These are phyloP conservation scores for Hamigera avellanea DNA, from an alignment of 495 filamentous ascomycete species.

Conservation along the genomic window DNA sequence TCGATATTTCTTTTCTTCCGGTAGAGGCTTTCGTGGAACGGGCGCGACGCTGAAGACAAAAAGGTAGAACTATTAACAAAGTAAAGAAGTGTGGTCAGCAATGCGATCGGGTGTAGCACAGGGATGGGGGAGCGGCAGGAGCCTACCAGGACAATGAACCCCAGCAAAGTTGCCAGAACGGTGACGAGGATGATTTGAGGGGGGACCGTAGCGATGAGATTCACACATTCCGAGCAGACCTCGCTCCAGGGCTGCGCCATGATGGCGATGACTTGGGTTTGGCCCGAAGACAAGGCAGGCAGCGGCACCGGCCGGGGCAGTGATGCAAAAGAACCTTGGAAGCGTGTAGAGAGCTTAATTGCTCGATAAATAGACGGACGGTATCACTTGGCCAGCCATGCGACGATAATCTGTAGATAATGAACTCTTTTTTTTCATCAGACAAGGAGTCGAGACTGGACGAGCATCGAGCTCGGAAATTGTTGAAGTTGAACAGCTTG, in stretches of 20 bases:
- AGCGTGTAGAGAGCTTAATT: slow-evolving; percentile 10
- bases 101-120: not conserved
- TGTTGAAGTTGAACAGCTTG: too few relatives aligned
- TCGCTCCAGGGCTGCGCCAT: slow-evolving; percentile 24
- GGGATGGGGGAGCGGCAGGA: not conserved
- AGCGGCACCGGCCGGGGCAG: slow-evolving; percentile 2
- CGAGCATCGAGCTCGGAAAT: not conserved
- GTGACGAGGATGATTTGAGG: slow-evolving; percentile 18
- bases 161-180: slow-evolving; percentile 16
- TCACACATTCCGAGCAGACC: slow-evolving; percentile 25
- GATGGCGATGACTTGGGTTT: not conserved
- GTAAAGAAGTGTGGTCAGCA: slow-evolving; percentile 3
- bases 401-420: slow-evolving; percentile 5
- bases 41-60: slow-evolving; percentile 66
- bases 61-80: slow-evolving; percentile 48
- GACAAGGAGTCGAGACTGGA: not conserved
- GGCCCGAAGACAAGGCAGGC: not conserved
- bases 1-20: slow-evolving; percentile 79
- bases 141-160: slow-evolving; percentile 30
- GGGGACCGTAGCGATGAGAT: slow-evolving; percentile 18
- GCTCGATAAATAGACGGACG: slow-evolving; percentile 13
- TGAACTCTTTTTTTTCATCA: not conserved
- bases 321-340: slow-evolving; percentile 4
- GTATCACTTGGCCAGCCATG: slow-evolving; percentile 25
- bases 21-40: slow-evolving; percentile 57